These are phyloP conservation scores for Posidonia australis DNA, from an alignment of 106 monocot genomes.

Conservation along the genomic window DNA sequence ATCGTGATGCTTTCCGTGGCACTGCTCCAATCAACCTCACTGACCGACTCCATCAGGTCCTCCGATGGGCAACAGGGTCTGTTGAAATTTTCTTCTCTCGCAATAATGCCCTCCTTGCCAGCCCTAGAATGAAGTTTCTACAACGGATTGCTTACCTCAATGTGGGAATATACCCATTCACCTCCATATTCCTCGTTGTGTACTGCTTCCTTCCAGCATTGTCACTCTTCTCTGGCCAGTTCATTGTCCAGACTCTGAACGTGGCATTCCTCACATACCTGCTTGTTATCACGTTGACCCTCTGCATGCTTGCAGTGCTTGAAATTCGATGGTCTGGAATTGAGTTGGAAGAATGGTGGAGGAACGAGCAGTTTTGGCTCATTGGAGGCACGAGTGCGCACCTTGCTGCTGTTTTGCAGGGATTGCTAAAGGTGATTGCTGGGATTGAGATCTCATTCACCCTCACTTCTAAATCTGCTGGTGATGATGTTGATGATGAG, in stretches of 20 bases:
- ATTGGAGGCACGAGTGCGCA: constrained; percentile 83
- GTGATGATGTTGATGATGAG: constrained; percentile 85
- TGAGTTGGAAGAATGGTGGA: constrained; percentile 84
- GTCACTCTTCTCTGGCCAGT: constrained; percentile 85
- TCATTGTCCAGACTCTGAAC: constrained; percentile 76
- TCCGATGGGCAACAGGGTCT: no score
- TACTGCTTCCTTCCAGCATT: constrained; percentile 97
- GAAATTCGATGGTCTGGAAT: constrained; percentile 95
- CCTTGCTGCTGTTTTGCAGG: constrained; percentile 74
- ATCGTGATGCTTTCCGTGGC: constrained; percentile 92
- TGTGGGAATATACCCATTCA: constrained; percentile 93
- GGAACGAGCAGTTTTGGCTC: no score
- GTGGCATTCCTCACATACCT: constrained; percentile 77
- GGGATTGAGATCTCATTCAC: constrained; percentile 99
- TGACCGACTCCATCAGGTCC: no score
- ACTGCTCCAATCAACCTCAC: no score
- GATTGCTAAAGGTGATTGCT: constrained; percentile 83
- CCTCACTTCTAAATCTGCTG: constrained; percentile 80
- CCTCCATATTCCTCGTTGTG: constrained; percentile 82
- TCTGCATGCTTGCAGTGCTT: constrained; percentile 60
- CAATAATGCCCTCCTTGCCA: constrained; percentile 75
- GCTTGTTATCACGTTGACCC: constrained; percentile 58
- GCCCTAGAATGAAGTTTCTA: constrained; percentile 73
- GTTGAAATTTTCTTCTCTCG: constrained; percentile 97
- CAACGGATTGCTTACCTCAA: constrained; percentile 85